These are phyloP conservation scores for Russula sp. DNA, from an alignment of 768 basidiomycete genomes.

Conservation along the genomic window DNA sequence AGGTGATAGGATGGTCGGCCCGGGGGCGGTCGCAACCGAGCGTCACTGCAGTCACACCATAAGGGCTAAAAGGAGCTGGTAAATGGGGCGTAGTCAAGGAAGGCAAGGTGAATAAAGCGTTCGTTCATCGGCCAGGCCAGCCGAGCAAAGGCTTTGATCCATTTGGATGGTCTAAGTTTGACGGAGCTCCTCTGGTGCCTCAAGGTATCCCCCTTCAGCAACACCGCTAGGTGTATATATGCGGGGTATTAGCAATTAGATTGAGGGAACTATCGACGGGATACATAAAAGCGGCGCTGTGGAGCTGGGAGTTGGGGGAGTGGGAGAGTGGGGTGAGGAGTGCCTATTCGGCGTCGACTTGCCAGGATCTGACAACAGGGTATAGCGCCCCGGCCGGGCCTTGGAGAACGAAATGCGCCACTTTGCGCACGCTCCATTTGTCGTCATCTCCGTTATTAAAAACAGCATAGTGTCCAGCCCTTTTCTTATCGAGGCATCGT, in stretches of 20 bases:
- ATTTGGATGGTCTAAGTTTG: slow-evolving; percentile 9
- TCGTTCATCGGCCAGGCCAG: background rate
- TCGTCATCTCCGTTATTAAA: slow-evolving; percentile 10
- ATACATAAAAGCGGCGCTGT: background rate
- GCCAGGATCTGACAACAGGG: background rate
- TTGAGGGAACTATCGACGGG: background rate
- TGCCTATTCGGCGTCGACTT: background rate
- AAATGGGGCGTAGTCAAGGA: background rate
- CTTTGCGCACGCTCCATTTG: background rate
- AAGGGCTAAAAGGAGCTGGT: background rate
- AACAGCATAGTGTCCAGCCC: background rate
- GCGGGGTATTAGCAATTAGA: background rate
- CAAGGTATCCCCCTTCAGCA: background rate
- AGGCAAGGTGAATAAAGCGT: background rate
- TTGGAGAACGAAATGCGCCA: background rate
- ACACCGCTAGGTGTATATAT: background rate
- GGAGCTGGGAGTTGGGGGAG: background rate
- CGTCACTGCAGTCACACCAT: background rate
- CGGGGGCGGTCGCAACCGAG: background rate
- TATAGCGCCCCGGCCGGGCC: background rate
- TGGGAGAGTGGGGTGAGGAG: background rate
- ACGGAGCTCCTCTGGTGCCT: slow-evolving; percentile 3
- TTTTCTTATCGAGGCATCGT: background rate
- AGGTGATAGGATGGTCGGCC: background rate
- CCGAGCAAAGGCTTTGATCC: background rate